phyloP scores from a whole-genome alignment of 306 rosid genomes.

The Erythrophleum fordii region DNA sequence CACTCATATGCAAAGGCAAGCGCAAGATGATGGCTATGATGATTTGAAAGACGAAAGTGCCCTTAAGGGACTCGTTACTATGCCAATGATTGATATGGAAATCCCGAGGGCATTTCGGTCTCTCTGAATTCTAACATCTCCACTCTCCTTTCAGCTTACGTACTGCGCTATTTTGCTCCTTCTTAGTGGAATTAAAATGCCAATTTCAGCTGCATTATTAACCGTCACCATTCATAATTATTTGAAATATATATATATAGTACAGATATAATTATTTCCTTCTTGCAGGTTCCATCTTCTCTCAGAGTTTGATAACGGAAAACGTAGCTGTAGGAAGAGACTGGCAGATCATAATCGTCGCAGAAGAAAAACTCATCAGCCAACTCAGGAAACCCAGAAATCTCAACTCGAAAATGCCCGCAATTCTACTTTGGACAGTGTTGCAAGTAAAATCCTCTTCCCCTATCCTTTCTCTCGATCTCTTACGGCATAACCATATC shows the following conservation, averaged over 20 bases:
- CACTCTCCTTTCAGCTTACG: slow-evolving; percentile 42
- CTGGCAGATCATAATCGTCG: slow-evolving; percentile 98
- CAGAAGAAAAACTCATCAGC: slow-evolving; percentile 83
- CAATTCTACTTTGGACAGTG: slow-evolving; percentile 39
- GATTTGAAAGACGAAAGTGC: slow-evolving; percentile 39
- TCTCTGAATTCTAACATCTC: slow-evolving; percentile 25
- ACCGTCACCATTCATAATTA: not conserved
- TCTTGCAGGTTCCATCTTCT: slow-evolving; percentile 85
- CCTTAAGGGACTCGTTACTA: slow-evolving; percentile 20
- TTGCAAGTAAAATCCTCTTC: slow-evolving; percentile 35
- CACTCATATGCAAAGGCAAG: not conserved
- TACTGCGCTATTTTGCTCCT: slow-evolving; percentile 36
- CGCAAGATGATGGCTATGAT: not conserved
- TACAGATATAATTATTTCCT: not conserved
- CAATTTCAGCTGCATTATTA: not conserved
- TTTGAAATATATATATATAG: too few species aligned
- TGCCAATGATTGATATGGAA: slow-evolving; percentile 46
- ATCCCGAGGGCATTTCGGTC: slow-evolving; percentile 67
- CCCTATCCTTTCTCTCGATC: not conserved
- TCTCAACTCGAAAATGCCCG: slow-evolving; percentile 30
- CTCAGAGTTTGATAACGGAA: slow-evolving; percentile 93
- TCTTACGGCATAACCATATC: not conserved
- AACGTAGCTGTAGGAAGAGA: slow-evolving; percentile 97
- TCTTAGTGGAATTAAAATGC: not conserved
- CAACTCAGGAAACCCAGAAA: slow-evolving; percentile 57